Conservation (phyloP, 129 eudicot species). For the Smallanthus sonchifolius region DNA sequence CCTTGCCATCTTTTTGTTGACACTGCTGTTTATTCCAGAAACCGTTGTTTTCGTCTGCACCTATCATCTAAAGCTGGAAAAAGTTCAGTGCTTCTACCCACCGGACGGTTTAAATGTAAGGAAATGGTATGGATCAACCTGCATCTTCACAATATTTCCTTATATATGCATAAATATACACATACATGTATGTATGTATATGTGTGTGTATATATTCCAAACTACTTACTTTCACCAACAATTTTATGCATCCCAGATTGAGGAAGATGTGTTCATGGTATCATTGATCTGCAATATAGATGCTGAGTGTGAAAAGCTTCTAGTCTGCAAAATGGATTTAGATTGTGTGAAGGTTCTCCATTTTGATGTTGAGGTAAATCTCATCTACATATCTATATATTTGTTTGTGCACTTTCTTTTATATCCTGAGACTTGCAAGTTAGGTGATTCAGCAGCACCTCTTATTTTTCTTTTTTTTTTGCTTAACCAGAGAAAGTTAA, state of each 20-base stretch:
- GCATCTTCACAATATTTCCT: constrained; percentile 5
- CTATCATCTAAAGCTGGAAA: constrained; percentile 95
- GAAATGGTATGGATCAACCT: constrained; percentile 61
- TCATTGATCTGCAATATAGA: constrained; percentile 92
- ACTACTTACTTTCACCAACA: not conserved
- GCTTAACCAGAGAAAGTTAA: not conserved
- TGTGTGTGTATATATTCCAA: not conserved
- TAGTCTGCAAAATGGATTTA: constrained; percentile 85
- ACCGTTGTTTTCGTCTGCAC: constrained; percentile 87
- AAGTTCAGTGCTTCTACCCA: constrained; percentile 71
- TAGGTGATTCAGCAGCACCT: not conserved
- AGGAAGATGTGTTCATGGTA: constrained; percentile 80
- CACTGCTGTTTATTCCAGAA: constrained; percentile 91
- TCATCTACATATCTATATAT: not conserved
- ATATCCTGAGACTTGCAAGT: not conserved
- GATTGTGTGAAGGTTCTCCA: constrained; percentile 86
- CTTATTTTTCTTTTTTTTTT: not conserved
- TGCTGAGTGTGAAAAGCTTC: constrained; percentile 73
- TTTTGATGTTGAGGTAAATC: constrained; percentile 84
- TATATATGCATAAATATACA: not conserved
- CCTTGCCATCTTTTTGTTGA: constrained; percentile 74
- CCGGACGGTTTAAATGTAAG: constrained; percentile 83
- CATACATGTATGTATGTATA: too few species aligned
- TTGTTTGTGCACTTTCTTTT: not conserved
- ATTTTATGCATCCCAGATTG: constrained; percentile 44